Base-by-base conservation (phyloP, 1,284 basidiomycete species). In the Puccinia hordei region DNA sequence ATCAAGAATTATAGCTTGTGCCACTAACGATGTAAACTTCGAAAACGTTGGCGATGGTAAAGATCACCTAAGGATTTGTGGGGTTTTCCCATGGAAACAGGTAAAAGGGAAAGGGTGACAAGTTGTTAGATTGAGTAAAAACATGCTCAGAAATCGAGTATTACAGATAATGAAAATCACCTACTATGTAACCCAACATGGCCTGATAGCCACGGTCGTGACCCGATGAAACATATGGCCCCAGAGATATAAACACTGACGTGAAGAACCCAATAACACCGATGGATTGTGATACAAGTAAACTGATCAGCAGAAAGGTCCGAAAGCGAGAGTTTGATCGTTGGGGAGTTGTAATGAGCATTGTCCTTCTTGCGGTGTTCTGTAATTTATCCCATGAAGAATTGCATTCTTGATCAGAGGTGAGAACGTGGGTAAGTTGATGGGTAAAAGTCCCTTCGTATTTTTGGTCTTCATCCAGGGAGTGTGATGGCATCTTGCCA, bases 31-130 rank as follows among this genome's bases (percentile, higher is more conserved):
- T 78, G 33, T 68, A 78, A 30, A 78, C 53, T 22, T 63, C 63
- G 41, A 78, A 78, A n/a, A 78, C 27, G 13, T 46, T 78, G 1
- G 75, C 75, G n/a, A 78, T 78, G 44, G 65, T 78, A 33, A 78
- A 78, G 22, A 78, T 78, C 15, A 78, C 27, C 74, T 76, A 30
- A 35, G 22, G 0, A 17, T 35, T 65, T 65, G 6, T 24, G 57
- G n/a, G 6, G 10, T 59, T 24, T 59, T 9, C 3, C 3, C 30
- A 33, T 59, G 3, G 15, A 15, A 19, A 9, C 17, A 19, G 17
- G 10, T 49, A n/a, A n/a, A 19, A 49, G n/a, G n/a, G n/a, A 41
- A 41, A 41, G 38, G 6, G 12, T 41, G 4, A 41, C 38, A 41
- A 2, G 46, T 19, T 13, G 46, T 49, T 13, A 49, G n/a, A 10